Evolutionary conservation across 2,329 filamentous ascomycete genomes (phyloP), one percentile per base, ranked within the genome.

Genomic region (Fusarium euwallaceae): DNA sequence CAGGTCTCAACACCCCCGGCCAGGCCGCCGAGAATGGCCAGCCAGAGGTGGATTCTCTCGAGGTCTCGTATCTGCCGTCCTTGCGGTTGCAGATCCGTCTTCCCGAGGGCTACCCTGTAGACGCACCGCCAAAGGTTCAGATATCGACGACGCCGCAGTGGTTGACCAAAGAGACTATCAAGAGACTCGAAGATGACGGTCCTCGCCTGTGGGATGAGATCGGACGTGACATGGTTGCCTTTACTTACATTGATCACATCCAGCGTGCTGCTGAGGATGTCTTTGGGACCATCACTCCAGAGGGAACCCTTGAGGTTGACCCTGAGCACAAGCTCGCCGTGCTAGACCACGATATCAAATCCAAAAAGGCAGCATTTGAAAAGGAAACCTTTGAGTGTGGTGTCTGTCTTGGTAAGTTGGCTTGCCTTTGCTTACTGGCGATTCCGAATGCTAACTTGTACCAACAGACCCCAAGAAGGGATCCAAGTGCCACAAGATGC

Each of bases 361-460:
- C 93, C 8, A 93, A 93, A 79, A 90, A 90, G 64, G 90, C 90
- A 24, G 91, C 91, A 0, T 98, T 98, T 80, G 92, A 97, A 70
- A 91, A 91, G 75, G 93, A 92, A 77, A 97, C 94, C 0, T 98
- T 97, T 80, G 91, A 95, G 62, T 98, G 96, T 75, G 94, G 93
- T 2, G 89, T 98, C 58, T 98, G 95, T 80, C 84, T 98, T 56
- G 88, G 88, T 91, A 83, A 66, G 85, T 74, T n/a, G 29, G 36
- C 22, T 6, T 17, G 24, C 39, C 32, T 11, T 22, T 39, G 24
- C n/a, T n/a, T n/a, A 17, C 6, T 3, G 20, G 24, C 29, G 17
- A 9, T 3, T 24, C 17, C 22, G 6, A 3, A 17, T 56, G 24
- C 36, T 65, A 24, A 67, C 36, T 37, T 45, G 10, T 20, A 4